Evolutionary conservation across 2,329 filamentous ascomycete species (phyloP), one percentile per base, ranked within the genome.

Genomic region (Pyricularia pennisetigena): DNA sequence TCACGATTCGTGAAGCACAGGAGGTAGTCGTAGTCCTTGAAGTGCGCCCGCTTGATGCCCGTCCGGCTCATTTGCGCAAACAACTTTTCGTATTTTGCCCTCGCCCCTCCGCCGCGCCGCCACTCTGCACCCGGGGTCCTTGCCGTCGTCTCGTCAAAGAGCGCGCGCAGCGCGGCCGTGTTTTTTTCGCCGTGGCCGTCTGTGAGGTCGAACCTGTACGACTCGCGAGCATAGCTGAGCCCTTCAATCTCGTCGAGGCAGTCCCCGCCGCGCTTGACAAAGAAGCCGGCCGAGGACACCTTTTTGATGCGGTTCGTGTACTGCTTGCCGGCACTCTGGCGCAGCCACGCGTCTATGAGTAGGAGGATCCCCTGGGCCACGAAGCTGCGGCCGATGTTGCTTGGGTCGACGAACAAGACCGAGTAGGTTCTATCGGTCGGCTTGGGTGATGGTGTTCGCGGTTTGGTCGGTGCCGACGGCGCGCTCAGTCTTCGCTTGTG

Each of bases 211-310:
- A 66, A 23, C 23, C 14, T 66, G 41, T 54, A 66, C 24, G 26
- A n/a, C 14, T 16, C 14, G 14, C 7, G 9, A 6, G 65, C 65
- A 14, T 66, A 49, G 26, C 23, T n/a, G 20, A 30, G 65, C 1
- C 16, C 29, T 14, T 26, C n/a, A 6, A 66, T 66, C 41, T 66
- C 65, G 6, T 59, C 65, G 23, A n/a, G 26, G 26, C 65, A 66
- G 41, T 59, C 41, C 23, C 65, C 35, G 8, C 29, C 26, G 23
- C 29, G n/a, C 41, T 30, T 26, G 41, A n/a, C 8, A 8, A 66
- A 66, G 65, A 54, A 66, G 24, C 65, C 41, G 26, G 65, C 65
- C 24, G 65, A 66, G 14, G 26, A 29, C 16, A 66, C 65, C 26
- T 49, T 23, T 30, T 29, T 12, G 23, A 66, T n/a, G 12, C 65